phyloP scores from a whole-genome alignment of 1,139 yeast species.

The Yamadazyma atlantica region DNA sequence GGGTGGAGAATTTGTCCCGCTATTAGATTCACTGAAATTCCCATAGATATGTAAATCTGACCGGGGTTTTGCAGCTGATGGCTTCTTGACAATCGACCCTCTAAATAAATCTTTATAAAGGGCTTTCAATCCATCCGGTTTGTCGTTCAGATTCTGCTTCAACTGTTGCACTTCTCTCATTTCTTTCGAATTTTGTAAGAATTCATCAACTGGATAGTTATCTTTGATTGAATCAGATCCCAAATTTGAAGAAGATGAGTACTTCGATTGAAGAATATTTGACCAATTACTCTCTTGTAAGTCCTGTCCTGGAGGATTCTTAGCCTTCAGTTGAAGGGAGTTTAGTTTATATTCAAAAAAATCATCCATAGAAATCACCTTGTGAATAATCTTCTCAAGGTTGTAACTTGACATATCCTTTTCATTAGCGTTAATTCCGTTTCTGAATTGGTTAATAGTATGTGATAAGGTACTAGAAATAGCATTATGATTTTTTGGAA shows the following conservation, averaged over 20 bases:
- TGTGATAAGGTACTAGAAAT: conserved; percentile 10
- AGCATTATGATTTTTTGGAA: conserved; percentile 9
- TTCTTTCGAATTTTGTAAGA: conserved; percentile 7
- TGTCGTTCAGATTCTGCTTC: neutral
- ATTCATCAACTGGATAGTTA: conserved; percentile 5
- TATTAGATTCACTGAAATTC: conserved; percentile 20
- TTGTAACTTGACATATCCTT: conserved; percentile 13
- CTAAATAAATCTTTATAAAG: conserved; percentile 12
- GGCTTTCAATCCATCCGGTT: conserved; percentile 1
- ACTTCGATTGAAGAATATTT: neutral
- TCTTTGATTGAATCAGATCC: neutral
- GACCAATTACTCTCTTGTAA: neutral
- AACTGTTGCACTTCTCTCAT: conserved; percentile 4
- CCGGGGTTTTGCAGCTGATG: neutral
- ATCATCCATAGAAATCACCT: conserved; percentile 16
- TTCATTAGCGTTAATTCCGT: conserved; percentile 11
- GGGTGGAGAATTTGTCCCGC: neutral
- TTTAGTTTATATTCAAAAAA: conserved; percentile 17
- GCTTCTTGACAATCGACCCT: conserved; percentile 5
- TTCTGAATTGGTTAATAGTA: conserved; percentile 14
- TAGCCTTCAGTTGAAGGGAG: conserved; percentile 1
- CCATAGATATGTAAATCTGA: conserved; percentile 22
- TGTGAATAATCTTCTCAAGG: conserved; percentile 24
- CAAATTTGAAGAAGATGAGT: neutral
- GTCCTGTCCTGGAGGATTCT: neutral